Evolutionary conservation across 2,329 filamentous ascomycete species (phyloP).

Genomic region (Metarhizium sp.): DNA sequence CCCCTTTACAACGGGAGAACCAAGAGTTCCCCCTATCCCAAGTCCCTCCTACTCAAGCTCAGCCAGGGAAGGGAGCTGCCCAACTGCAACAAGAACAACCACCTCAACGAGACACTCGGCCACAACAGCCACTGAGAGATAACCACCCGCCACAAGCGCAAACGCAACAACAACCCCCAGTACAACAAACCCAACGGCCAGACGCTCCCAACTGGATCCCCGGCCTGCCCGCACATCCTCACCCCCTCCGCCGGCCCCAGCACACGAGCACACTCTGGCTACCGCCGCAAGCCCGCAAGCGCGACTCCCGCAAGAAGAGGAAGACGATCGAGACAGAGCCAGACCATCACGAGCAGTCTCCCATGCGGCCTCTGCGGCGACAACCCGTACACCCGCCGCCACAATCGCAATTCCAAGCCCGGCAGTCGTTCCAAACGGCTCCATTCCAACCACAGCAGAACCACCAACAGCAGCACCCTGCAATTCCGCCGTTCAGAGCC

Average conservation of each 20-base stretch:
- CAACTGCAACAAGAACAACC: neutral
- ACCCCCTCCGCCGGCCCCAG: conserved; percentile 6
- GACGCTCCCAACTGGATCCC: conserved; percentile 2
- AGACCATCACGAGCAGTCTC: conserved; percentile 3
- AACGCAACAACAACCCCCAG: neutral
- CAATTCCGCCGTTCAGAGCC: no score
- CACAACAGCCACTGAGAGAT: conserved; percentile 2
- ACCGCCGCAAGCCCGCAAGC: conserved; percentile 2
- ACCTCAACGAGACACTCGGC: no score
- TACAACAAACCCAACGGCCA: neutral
- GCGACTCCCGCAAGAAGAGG: neutral
- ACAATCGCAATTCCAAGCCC: no score
- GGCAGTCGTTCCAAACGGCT: no score
- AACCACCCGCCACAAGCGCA: neutral
- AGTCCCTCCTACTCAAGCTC: neutral
- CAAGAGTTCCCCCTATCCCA: no score
- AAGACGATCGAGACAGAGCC: conserved; percentile 5
- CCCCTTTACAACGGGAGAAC: no score
- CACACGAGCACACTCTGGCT: conserved; percentile 7
- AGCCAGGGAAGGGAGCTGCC: neutral
- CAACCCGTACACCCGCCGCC: neutral
- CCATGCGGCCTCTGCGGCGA: neutral
- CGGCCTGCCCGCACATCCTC: conserved; percentile 7
- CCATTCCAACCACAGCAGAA: no score
- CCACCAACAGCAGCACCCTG: no score